A percentile compares a stretch with the other conserved stretches of the same genome.
Conservation (phyloP, 331 rosid genomes). For the Malus hybrid region DNA sequence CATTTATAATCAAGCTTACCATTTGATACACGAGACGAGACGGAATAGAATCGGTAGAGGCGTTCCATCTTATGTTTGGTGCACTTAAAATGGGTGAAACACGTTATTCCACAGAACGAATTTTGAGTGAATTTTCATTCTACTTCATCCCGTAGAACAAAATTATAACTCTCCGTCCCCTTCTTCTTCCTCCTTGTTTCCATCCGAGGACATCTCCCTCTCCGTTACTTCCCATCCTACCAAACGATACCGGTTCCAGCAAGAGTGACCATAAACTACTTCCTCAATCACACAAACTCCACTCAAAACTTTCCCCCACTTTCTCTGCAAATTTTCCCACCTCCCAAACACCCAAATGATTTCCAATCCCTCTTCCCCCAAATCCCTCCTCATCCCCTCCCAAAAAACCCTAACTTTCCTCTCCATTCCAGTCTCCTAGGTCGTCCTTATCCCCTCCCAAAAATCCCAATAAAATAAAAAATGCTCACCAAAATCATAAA, state of each 20-base stretch:
- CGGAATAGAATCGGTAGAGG: too few relatives aligned
- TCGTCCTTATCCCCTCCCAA: background rate
- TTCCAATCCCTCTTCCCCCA: background rate
- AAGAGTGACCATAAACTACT: background rate
- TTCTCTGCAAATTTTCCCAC: background rate
- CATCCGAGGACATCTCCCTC: too few relatives aligned
- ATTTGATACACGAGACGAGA: too few relatives aligned
- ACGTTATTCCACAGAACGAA: too few relatives aligned
- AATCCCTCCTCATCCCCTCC: background rate
- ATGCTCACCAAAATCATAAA: constrained; percentile 62
- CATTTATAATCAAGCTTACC: background rate
- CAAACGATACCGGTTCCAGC: too few relatives aligned
- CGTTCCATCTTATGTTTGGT: too few relatives aligned
- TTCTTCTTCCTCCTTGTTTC: too few relatives aligned
- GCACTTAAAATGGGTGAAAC: too few relatives aligned
- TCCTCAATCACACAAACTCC: background rate
- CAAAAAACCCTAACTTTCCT: background rate
- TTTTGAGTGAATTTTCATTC: too few relatives aligned
- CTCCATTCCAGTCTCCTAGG: background rate
- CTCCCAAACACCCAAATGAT: constrained; percentile 17
- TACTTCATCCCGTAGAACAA: too few relatives aligned
- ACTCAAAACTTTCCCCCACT: background rate
- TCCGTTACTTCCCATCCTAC: too few relatives aligned
- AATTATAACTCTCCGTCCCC: too few relatives aligned
- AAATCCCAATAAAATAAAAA: background rate